Percentiles rank a stretch among this genome's conserved stretches.
Evolutionary conservation across 2,329 filamentous ascomycete genomes (phyloP).

Genomic region (Davidsoniella australis): DNA sequence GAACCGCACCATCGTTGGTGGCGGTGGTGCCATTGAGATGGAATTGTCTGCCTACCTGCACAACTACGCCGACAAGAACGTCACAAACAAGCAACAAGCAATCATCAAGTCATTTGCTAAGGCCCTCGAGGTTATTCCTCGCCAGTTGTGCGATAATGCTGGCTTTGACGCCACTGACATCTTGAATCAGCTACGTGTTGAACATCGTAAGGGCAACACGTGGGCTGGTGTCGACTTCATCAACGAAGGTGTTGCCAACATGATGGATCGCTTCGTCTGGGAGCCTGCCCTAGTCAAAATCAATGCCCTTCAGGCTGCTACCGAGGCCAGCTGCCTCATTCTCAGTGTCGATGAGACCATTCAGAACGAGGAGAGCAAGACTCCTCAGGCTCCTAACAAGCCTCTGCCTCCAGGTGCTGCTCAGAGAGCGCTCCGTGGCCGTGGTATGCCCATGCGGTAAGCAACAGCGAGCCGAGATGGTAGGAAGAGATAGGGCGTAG

Average conservation of each 20-base stretch:
- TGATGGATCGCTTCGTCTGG: conserved; percentile 94
- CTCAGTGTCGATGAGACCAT: conserved; percentile 96
- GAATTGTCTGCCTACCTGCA: conserved; percentile 89
- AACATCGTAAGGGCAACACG: conserved; percentile 80
- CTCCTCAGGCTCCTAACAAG: conserved; percentile 64
- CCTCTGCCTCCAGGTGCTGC: conserved; percentile 66
- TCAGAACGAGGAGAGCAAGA: conserved; percentile 83
- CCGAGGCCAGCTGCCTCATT: conserved; percentile 89
- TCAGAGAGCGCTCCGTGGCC: conserved; percentile 68
- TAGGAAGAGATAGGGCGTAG: not conserved
- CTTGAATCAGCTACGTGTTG: conserved; percentile 85
- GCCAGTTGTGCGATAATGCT: conserved; percentile 95
- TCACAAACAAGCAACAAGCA: conserved; percentile 86
- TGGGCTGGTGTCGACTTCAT: conserved; percentile 96
- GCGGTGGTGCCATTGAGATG: conserved; percentile 92
- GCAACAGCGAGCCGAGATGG: not conserved
- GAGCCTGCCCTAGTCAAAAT: conserved; percentile 91
- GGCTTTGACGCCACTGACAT: conserved; percentile 98
- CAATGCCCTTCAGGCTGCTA: conserved; percentile 91
- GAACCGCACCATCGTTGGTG: conserved; percentile 86
- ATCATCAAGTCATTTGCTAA: conserved; percentile 98
- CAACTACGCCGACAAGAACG: conserved; percentile 78
- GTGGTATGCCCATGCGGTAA: conserved; percentile 76
- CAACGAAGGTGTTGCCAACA: conserved; percentile 81
- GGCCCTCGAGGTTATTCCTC: conserved; percentile 87